Evolutionary conservation across 2,329 filamentous ascomycete species (phyloP), one percentile per base, ranked within the genome.

Genomic region (Claviceps digitariae): DNA sequence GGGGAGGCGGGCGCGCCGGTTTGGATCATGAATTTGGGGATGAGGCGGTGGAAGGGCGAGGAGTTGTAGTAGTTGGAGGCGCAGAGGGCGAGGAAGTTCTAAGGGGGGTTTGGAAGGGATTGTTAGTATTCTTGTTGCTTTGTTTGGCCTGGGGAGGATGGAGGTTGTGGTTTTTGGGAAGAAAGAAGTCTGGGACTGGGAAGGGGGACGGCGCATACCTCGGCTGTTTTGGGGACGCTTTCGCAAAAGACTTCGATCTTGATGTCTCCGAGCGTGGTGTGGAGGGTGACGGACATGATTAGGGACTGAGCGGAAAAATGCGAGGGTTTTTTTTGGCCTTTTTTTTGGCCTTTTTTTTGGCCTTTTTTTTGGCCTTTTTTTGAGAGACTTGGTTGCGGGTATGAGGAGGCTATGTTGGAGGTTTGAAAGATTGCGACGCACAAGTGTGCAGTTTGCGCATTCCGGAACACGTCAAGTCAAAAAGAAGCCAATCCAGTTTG

Each of bases 171-270:
- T 9, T 3, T n/a, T n/a, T n/a, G n/a, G n/a, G n/a, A n/a, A n/a
- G n/a, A n/a, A n/a, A n/a, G n/a, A n/a, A n/a, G n/a, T n/a, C n/a
- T n/a, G n/a, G n/a, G n/a, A n/a, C n/a, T 4, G 29, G 49, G 12
- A 17, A n/a, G n/a, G 31, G 31, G 8, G 20, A 25, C 6, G 17
- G 20, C 1, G 4, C 72, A 53, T 72, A 85, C 85, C 72, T 95
- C 87, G 57, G 90, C 86, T 0, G 93, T 95, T 68, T 91, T 90
- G 57, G 93, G 93, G 34, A 95, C 89, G 61, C 87, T 84, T 68
- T 96, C 89, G 74, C 91, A 97, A 73, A 96, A 97, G 60, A 98
- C 76, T 69, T 97, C 93, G 62, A 97, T 81, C 73, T 97, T 98
- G 66, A 98, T 78, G 70, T 93, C 85, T 66, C 93, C 93, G 52